Base-by-base conservation (phyloP, 2,329 filamentous ascomycete genomes). In the Achaetomium macrosporum region DNA sequence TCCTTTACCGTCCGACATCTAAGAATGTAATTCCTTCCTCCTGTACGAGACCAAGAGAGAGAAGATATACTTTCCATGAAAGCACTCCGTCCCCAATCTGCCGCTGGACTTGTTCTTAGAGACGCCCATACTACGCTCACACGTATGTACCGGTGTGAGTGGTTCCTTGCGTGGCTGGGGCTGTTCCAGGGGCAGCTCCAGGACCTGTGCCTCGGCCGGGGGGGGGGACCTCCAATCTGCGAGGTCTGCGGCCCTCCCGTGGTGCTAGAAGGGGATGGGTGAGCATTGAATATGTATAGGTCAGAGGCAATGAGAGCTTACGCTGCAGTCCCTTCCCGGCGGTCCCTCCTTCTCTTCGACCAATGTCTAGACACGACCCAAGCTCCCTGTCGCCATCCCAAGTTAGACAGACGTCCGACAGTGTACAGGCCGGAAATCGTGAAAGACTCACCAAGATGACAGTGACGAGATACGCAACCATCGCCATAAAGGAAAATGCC, bases 401-500 rank as follows among this genome's bases (percentile, higher is more conserved):
- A 36, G 35, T 41, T 37, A 42, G 44, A 25, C 1, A 12, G 15
- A 39, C 35, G 5, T 12, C 7, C 10, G 4, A 9, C 7, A 31
- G 31, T 25, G 25, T 25, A 7, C 7, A 25, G 25, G 25, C 25
- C 4, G 2, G 11, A 12, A 1, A n/a, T 2, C 11, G 11, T 45
- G 42, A 25, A 25, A 25, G 44, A 45, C 57, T 52, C 41, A 57
- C 57, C 46, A 61, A 40, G 20, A 58, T 52, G 15, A 47, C 35
- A 33, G 42, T 61, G 37, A 58, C 9, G 4, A 61, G 31, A 29
- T 39, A 61, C 1, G 49, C 46, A 25, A 61, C 36, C 29, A 57
- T 35, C 12, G 42, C 56, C 54, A 61, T 44, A 31, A 61, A 61
- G 3, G 57, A 58, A 29, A 61, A 61, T 2, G 56, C 59, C 42